These are phyloP conservation scores for Neurospora sp. DNA, from an alignment of 2,329 filamentous ascomycete species.

Conservation along the genomic window DNA sequence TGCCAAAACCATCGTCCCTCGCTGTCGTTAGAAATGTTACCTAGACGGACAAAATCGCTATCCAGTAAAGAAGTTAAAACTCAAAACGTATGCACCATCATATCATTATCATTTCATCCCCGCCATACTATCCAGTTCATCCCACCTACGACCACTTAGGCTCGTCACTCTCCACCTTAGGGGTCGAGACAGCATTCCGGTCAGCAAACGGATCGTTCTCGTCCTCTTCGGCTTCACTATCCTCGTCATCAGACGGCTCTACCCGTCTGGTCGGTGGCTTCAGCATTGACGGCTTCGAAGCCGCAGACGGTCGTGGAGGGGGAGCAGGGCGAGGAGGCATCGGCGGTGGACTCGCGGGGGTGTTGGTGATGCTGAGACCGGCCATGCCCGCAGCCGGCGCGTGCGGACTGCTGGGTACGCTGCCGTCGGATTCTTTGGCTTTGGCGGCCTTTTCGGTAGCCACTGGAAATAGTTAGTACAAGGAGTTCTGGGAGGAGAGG, in stretches of 20 bases:
- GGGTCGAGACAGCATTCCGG: constrained; percentile 52
- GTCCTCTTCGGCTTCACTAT: constrained; percentile 55
- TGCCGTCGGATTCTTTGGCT: constrained; percentile 31
- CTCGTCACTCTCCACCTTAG: constrained; percentile 28
- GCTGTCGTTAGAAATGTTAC: neutral
- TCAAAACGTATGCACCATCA: neutral
- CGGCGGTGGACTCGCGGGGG: constrained; percentile 22
- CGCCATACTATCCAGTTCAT: neutral
- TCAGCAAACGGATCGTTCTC: constrained; percentile 86
- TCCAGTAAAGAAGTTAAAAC: neutral
- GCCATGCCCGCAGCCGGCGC: constrained; percentile 31
- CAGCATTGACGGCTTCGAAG: constrained; percentile 40
- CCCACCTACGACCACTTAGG: constrained; percentile 25
- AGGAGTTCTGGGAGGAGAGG: no score
- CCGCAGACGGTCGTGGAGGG: constrained; percentile 36
- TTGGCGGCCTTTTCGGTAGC: constrained; percentile 39
- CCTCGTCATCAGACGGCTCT: constrained; percentile 32
- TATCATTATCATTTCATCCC: neutral
- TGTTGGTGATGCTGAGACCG: constrained; percentile 29
- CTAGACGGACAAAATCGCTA: neutral
- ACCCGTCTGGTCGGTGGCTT: constrained; percentile 33
- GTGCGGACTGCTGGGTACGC: constrained; percentile 28
- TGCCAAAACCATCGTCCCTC: neutral
- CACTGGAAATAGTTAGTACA: constrained; percentile 29
- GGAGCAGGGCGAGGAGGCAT: constrained; percentile 30